Evolutionary conservation across 768 basidiomycete species (phyloP), one percentile per base, ranked within the genome.

Genomic region (Tulasnella sp.): DNA sequence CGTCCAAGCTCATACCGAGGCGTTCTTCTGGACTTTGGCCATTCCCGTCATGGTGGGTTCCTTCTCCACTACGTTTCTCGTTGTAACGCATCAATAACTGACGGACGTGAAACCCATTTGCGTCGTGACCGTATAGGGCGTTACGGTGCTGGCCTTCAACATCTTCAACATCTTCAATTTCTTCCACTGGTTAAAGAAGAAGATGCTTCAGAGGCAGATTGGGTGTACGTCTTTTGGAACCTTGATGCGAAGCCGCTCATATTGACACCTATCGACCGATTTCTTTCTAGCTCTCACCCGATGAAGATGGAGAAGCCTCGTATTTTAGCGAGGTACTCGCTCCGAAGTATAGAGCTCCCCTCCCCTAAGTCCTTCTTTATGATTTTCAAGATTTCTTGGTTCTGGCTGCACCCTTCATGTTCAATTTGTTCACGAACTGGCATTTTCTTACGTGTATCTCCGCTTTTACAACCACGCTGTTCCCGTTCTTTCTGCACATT

Each of bases 11-110:
- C 73, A 78, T 29, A 40, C 44, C 11, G 79, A 81, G 40, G 23
- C 37, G 15, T 55, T 81, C 13, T 92, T 92, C 86, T 92, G 91
- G 91, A 84, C 85, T 76, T 88, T 92, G 74, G 89, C 89, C 0
- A 82, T 91, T 0, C 91, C 91, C 0, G 84, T 91, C 37, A 88
- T 91, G 87, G 84, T 91, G 70, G 23, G 70, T 51, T n/a, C n/a
- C 23, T 67, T 16, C 18, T 67, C 35, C 4, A 6, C 15, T 16
- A 13, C 35, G 2, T 67, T 18, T 3, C 0, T 29, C 26, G 16
- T 35, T 20, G 3, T 11, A 26, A n/a, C 26, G 26, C 11, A 35
- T 32, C 26, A 67, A 16, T 26, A 3, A 16, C 18, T 67, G 10
- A 51, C 51, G 51, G n/a, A 51, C 23, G 11, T 6, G 51, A 20